These are phyloP conservation scores for Cordyceps tenuipes DNA, from an alignment of 2,329 filamentous ascomycete species.

Conservation along the genomic window DNA sequence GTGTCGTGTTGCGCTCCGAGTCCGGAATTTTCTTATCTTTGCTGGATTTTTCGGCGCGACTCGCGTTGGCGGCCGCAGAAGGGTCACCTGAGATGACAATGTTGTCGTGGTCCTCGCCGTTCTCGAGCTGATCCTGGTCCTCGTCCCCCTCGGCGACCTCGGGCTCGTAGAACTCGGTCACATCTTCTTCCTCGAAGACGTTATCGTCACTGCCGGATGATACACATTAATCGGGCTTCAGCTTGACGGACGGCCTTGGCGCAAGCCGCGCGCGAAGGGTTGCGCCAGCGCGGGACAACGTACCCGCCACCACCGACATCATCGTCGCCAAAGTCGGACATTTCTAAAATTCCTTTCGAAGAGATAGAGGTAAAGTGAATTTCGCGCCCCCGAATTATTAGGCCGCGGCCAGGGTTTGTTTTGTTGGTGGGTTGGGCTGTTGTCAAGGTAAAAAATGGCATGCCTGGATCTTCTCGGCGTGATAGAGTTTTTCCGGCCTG, in stretches of 20 bases:
- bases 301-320: conserved; percentile 51
- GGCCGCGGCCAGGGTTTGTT: not conserved
- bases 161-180: conserved; percentile 49
- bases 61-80: conserved; percentile 48
- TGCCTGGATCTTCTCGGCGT: conserved; percentile 17
- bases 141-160: conserved; percentile 48
- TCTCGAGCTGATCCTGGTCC: conserved; percentile 36
- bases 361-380: not conserved
- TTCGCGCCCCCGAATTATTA: conserved; percentile 9
- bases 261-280: conserved; percentile 5
- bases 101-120: conserved; percentile 50
- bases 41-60: conserved; percentile 45
- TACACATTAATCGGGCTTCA: not conserved
- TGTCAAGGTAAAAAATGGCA: conserved; percentile 22
- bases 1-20: conserved; percentile 82
- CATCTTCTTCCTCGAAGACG: conserved; percentile 63
- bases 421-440: not conserved
- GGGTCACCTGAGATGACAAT: conserved; percentile 55
- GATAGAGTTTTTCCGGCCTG: conserved; percentile 25
- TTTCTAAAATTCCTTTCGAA: conserved; percentile 25
- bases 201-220: conserved; percentile 51
- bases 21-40: conserved; percentile 86
- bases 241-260: not conserved
- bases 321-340: conserved; percentile 70
- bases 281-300: conserved; percentile 21